These are phyloP conservation scores for Scheffersomyces lignicola DNA, from an alignment of 1,139 yeast genomes.

Conservation along the genomic window DNA sequence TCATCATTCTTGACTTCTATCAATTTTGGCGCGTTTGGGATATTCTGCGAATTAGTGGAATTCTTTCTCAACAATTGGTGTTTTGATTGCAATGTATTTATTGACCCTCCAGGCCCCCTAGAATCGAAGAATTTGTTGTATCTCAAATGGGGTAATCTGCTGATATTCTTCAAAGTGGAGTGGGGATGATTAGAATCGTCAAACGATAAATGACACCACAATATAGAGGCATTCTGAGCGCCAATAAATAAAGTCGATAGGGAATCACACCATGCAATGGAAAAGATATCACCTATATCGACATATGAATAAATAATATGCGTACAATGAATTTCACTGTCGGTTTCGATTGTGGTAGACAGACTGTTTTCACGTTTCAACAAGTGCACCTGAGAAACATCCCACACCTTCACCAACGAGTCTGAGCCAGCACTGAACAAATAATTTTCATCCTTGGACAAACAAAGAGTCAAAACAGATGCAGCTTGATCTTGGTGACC, in stretches of 20 bases:
- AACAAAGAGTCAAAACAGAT: conserved; percentile 68
- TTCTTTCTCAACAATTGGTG: conserved; percentile 26
- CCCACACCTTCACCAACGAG: conserved; percentile 85
- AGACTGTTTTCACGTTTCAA: background rate
- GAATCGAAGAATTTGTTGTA: conserved; percentile 91
- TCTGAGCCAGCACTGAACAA: conserved; percentile 90
- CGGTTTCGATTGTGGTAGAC: conserved; percentile 11
- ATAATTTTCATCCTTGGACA: conserved; percentile 57
- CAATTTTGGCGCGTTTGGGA: conserved; percentile 23
- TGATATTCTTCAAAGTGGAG: conserved; percentile 13
- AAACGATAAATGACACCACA: conserved; percentile 56
- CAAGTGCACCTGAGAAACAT: conserved; percentile 30
- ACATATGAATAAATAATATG: conserved; percentile 75
- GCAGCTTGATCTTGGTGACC: conserved; percentile 59
- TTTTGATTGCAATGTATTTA: conserved; percentile 33
- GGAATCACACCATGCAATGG: conserved; percentile 67
- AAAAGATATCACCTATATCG: conserved; percentile 93
- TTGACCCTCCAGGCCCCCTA: conserved; percentile 74
- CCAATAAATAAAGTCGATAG: conserved; percentile 75
- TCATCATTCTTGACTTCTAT: conserved; percentile 71
- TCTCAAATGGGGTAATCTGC: conserved; percentile 72
- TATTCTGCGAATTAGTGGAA: conserved; percentile 11
- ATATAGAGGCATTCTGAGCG: conserved; percentile 86
- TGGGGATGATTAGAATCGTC: conserved; percentile 8
- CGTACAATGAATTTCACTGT: conserved; percentile 35